Evolutionary conservation across 805 yeast species (phyloP).

Genomic region (Trichomonascus vanleenenianus): DNA sequence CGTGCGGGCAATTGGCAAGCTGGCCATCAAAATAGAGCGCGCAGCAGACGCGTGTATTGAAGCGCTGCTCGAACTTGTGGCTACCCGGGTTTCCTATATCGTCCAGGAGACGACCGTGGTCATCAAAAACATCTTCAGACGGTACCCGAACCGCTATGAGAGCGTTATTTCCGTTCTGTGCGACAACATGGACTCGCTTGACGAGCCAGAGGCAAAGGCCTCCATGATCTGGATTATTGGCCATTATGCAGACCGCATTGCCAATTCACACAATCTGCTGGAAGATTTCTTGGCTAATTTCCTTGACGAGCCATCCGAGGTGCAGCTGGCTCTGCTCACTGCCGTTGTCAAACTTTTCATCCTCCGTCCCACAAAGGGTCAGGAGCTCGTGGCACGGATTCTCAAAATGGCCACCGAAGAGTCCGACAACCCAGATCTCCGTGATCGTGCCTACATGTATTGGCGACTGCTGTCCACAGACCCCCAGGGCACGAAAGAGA

Average conservation of each 20-base stretch:
- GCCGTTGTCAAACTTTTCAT: constrained; percentile 66
- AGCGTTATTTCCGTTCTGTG: constrained; percentile 37
- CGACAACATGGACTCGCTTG: constrained; percentile 41
- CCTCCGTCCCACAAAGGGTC: constrained; percentile 45
- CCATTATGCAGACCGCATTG: constrained; percentile 48
- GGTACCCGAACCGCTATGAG: constrained; percentile 56
- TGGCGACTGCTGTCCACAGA: constrained; percentile 66
- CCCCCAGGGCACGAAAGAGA: constrained; percentile 37
- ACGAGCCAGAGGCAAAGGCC: constrained; percentile 71
- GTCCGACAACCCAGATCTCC: constrained; percentile 70
- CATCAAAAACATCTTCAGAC: constrained; percentile 65
- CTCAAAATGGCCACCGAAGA: constrained; percentile 68
- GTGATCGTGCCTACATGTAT: constrained; percentile 80
- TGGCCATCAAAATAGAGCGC: constrained; percentile 65
- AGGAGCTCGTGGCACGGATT: constrained; percentile 47
- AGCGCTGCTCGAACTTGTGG: constrained; percentile 48
- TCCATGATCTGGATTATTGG: constrained; percentile 84
- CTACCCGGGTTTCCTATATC: constrained; percentile 61
- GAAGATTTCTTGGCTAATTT: constrained; percentile 40
- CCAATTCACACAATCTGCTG: constrained; percentile 35
- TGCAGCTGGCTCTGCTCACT: constrained; percentile 66
- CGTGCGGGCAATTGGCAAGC: constrained; percentile 79
- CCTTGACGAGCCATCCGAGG: constrained; percentile 59
- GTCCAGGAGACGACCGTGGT: constrained; percentile 77
- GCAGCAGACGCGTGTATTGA: constrained; percentile 60